Percentiles rank a stretch among this genome's conserved stretches.
Conservation (phyloP, 2,329 filamentous ascomycete genomes). For the Leptographium flavum region DNA sequence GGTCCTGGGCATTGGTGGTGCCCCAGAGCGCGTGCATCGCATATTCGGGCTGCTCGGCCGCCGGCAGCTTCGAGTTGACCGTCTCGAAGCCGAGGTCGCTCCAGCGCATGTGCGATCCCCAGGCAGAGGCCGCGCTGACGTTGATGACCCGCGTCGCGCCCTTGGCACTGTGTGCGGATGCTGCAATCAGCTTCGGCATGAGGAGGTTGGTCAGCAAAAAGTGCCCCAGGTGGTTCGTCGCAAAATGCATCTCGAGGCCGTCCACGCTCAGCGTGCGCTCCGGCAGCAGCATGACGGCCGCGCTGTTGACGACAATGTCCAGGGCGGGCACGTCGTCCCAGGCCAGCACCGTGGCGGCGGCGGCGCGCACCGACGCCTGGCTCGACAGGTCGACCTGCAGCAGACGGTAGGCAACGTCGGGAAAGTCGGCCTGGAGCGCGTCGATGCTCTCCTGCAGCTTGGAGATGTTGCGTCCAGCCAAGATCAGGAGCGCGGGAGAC, state of each 20-base stretch:
- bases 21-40: slow-evolving; percentile 12
- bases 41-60: slow-evolving; percentile 12
- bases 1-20: slow-evolving; percentile 21
- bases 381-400: slow-evolving; percentile 23
- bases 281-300: slow-evolving; percentile 21
- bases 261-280: slow-evolving; percentile 23
- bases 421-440: slow-evolving; percentile 11
- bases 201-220: slow-evolving; percentile 34
- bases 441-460: slow-evolving; percentile 20
- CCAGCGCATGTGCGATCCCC: slow-evolving; percentile 21
- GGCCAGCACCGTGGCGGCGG: slow-evolving; percentile 19
- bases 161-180: slow-evolving; percentile 8
- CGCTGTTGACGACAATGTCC: slow-evolving; percentile 26
- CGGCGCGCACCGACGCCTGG: slow-evolving; percentile 20
- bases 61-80: slow-evolving; percentile 21
- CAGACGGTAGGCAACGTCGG: slow-evolving; percentile 16
- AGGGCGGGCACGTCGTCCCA: slow-evolving; percentile 17
- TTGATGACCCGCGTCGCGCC: slow-evolving; percentile 25
- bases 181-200: slow-evolving; percentile 25
- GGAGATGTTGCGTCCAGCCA: slow-evolving; percentile 7
- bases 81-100: slow-evolving; percentile 25
- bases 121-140: slow-evolving; percentile 20
- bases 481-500: slow-evolving; percentile 2
- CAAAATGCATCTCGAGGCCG: slow-evolving; percentile 28
- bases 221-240: slow-evolving; percentile 34